A percentile compares a stretch with the other conserved stretches of the same genome.
Conservation (phyloP, 805 yeast species). For the Candida mattraensis region DNA sequence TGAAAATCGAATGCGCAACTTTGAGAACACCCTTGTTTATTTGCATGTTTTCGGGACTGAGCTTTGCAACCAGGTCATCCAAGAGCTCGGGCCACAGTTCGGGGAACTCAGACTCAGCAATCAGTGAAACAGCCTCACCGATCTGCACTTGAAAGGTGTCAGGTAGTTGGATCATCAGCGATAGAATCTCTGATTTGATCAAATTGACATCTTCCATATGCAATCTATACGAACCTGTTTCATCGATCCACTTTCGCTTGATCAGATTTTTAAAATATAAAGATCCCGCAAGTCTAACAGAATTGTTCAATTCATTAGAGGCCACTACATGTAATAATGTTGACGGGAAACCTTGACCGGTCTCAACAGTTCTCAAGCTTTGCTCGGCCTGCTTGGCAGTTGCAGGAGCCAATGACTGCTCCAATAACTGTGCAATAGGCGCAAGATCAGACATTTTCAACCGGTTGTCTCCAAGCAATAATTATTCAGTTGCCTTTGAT, state of each 20-base stretch:
- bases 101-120: constrained; percentile 97
- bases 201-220: constrained; percentile 59
- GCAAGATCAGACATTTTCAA: constrained; percentile 48
- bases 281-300: constrained; percentile 83
- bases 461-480: no score
- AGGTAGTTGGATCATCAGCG: constrained; percentile 84
- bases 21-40: constrained; percentile 81
- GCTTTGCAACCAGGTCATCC: constrained; percentile 67
- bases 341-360: constrained; percentile 70
- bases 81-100: constrained; percentile 79
- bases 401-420: constrained; percentile 63
- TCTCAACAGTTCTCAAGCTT: constrained; percentile 61
- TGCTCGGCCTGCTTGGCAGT: constrained; percentile 69
- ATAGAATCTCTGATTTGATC: constrained; percentile 75
- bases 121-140: constrained; percentile 88
- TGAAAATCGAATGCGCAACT: constrained; percentile 94
- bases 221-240: constrained; percentile 75
- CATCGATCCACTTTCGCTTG: constrained; percentile 85
- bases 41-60: constrained; percentile 64
- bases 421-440: constrained; percentile 52
- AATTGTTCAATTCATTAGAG: constrained; percentile 46
- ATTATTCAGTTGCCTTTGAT: no score
- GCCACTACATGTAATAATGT: constrained; percentile 78
- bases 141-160: constrained; percentile 83
- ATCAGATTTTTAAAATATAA: constrained; percentile 86